These are phyloP conservation scores for Mucor piriformis DNA, from an alignment of 371 early-diverging fungal genomes.

Conservation along the genomic window DNA sequence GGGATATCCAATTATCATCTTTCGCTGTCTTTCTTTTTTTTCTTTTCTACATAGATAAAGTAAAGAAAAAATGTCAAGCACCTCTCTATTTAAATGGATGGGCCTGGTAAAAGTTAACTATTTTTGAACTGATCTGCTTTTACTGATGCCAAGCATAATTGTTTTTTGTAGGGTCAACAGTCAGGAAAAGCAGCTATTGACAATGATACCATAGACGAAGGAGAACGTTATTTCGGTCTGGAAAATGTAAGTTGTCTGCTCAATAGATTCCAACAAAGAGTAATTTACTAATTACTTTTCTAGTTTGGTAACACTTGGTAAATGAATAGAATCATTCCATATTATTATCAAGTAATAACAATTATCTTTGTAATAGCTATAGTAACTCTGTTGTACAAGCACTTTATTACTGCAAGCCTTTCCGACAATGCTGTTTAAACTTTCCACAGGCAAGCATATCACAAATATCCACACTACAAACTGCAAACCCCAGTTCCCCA, in stretches of 20 bases:
- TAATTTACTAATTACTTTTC: background rate
- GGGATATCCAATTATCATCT: background rate
- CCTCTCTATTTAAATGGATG: slow-evolving; percentile 89
- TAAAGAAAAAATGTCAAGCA: slow-evolving; percentile 55
- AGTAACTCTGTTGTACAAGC: slow-evolving; percentile 96
- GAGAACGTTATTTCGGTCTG: slow-evolving; percentile 83
- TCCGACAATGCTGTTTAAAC: slow-evolving; percentile 88
- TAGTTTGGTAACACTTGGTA: slow-evolving; percentile 95
- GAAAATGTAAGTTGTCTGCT: slow-evolving; percentile 93
- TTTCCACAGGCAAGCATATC: slow-evolving; percentile 52
- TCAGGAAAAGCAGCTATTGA: slow-evolving; percentile 43
- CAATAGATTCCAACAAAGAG: too few relatives aligned
- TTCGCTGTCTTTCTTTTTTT: slow-evolving; percentile 2
- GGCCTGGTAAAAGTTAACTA: slow-evolving; percentile 62
- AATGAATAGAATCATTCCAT: background rate
- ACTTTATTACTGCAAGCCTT: slow-evolving; percentile 93
- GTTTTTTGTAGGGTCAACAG: slow-evolving; percentile 37
- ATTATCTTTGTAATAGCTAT: slow-evolving; percentile 61
- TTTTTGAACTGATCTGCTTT: background rate
- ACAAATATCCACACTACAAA: slow-evolving; percentile 3
- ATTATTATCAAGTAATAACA: background rate
- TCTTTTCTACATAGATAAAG: background rate
- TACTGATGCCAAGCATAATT: background rate
- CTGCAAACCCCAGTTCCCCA: slow-evolving; percentile 10
- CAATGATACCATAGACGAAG: slow-evolving; percentile 46